Conservation (phyloP, 257 asterid genomes). For the Solanum lycopersicoides region DNA sequence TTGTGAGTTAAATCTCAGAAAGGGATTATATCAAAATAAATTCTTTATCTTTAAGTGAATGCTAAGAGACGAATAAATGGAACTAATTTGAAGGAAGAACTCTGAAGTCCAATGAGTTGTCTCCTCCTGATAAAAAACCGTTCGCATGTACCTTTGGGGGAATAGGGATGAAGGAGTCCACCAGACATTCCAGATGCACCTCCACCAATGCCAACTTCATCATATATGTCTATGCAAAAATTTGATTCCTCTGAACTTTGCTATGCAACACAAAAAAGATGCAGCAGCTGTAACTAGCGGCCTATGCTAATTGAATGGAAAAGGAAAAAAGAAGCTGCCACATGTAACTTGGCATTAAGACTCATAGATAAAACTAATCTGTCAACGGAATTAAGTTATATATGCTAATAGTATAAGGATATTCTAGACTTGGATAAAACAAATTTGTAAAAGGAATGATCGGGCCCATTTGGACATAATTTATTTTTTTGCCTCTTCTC, state of each 20-base stretch:
- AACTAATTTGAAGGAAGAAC: not conserved
- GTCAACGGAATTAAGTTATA: not conserved
- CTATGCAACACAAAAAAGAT: conserved; percentile 23
- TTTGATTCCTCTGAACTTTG: conserved; percentile 46
- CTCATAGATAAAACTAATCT: not conserved
- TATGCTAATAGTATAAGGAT: not conserved
- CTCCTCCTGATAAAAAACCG: not conserved
- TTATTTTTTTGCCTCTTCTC: not conserved
- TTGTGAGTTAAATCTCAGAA: not conserved
- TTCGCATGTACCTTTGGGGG: conserved; percentile 68
- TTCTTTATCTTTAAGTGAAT: not conserved
- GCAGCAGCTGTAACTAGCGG: conserved; percentile 1
- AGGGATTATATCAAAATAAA: not conserved
- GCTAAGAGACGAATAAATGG: not conserved
- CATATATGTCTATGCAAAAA: conserved; percentile 66
- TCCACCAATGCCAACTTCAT: conserved; percentile 91
- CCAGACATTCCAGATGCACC: conserved; percentile 99
- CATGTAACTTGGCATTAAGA: not conserved
- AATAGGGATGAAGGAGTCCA: conserved; percentile 94
- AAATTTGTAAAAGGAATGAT: not conserved
- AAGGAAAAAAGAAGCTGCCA: not conserved
- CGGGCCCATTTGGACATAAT: not conserved
- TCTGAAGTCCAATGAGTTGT: not conserved
- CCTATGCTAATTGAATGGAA: not conserved
- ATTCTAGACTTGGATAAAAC: not conserved